phyloP scores from a whole-genome alignment of 1,284 basidiomycete species.

The Cutaneotrichosporon sp. region DNA sequence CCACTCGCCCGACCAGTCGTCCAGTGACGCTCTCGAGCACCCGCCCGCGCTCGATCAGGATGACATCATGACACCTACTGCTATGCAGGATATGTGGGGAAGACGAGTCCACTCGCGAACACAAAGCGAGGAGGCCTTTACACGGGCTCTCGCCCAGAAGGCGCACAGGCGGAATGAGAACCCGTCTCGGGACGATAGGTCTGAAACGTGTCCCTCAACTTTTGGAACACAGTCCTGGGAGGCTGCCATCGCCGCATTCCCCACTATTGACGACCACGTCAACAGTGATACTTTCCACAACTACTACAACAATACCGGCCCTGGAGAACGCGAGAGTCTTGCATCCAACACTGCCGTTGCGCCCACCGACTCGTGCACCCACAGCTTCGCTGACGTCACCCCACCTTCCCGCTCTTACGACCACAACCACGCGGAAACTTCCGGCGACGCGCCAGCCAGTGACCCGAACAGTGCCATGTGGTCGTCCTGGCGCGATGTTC shows the following conservation, averaged over 20 bases:
- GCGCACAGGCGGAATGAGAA: constrained; percentile 2
- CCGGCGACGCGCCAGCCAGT: neutral
- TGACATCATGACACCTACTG: neutral
- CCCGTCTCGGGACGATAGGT: constrained; percentile 1
- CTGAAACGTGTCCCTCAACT: neutral
- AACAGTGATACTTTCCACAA: constrained; percentile 2
- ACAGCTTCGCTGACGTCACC: constrained; percentile 1
- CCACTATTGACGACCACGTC: constrained; percentile 25
- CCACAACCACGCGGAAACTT: neutral
- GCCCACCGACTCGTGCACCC: constrained; percentile 13
- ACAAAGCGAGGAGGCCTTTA: constrained; percentile 4
- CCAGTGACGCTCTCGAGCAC: constrained; percentile 34
- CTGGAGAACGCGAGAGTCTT: constrained; percentile 13
- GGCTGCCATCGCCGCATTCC: constrained; percentile 37
- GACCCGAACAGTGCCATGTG: constrained; percentile 3
- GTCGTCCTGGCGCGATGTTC: constrained; percentile 15
- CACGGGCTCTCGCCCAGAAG: neutral
- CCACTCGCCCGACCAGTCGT: neutral
- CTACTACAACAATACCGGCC: neutral
- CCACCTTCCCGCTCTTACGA: neutral
- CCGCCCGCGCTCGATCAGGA: neutral
- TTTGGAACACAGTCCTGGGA: constrained; percentile 31
- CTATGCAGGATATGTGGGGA: neutral
- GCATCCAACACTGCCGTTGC: constrained; percentile 9
- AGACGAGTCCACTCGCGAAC: neutral